These are phyloP conservation scores for Hyaloscypha hepaticicola DNA, from an alignment of 495 filamentous ascomycete species.

Conservation along the genomic window DNA sequence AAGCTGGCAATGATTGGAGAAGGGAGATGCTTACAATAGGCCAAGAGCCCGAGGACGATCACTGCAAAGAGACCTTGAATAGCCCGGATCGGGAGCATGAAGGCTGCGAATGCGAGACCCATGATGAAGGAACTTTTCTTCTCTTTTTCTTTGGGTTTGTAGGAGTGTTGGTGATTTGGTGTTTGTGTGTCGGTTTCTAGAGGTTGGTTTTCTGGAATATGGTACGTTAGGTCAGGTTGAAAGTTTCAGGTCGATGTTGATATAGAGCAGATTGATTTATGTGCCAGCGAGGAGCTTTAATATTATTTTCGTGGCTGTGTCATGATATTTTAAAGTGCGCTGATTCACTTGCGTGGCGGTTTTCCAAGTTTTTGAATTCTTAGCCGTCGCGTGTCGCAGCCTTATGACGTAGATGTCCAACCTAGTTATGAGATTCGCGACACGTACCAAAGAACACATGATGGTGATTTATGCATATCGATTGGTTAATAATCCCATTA, in stretches of 20 bases:
- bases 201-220: no score
- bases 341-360: neutral
- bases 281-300: neutral
- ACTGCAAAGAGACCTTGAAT: slow-evolving; percentile 64
- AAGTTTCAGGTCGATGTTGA: neutral
- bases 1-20: neutral
- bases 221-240: no score
- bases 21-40: slow-evolving; percentile 57
- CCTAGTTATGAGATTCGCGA: neutral
- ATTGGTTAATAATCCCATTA: neutral
- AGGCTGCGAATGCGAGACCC: neutral
- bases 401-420: neutral
- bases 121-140: neutral
- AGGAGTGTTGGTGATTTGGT: neutral
- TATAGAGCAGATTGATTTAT: neutral
- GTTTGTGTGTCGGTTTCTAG: neutral
- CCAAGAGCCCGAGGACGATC: slow-evolving; percentile 68
- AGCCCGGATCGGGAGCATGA: slow-evolving; percentile 63
- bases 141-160: neutral
- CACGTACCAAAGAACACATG: neutral
- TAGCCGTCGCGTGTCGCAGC: neutral
- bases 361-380: slow-evolving; percentile 3
- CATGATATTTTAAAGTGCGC: neutral
- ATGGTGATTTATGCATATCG: neutral
- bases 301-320: neutral